These are phyloP conservation scores for Coprinopsis cinerea DNA, from an alignment of 768 basidiomycete species.

Conservation along the genomic window DNA sequence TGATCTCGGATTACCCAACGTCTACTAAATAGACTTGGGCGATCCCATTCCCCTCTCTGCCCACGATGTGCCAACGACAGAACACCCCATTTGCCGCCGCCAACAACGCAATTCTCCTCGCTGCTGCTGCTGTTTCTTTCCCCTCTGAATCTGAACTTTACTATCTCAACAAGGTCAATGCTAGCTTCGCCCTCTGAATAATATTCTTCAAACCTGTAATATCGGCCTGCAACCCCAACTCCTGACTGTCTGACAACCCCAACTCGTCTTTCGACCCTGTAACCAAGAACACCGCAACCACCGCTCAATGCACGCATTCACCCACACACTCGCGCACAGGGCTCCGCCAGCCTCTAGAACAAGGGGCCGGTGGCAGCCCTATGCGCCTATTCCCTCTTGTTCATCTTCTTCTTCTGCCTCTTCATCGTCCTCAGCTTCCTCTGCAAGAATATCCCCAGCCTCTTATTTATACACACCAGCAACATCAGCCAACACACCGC, in stretches of 20 bases:
- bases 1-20: conserved; percentile 11
- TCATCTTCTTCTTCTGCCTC: conserved; percentile 33
- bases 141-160: neutral
- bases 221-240: conserved; percentile 29
- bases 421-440: conserved; percentile 32
- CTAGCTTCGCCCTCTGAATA: conserved; percentile 6
- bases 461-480: conserved; percentile 40
- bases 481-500: conserved; percentile 45
- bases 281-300: conserved; percentile 22
- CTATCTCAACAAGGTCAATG: conserved; percentile 5
- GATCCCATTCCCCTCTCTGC: conserved; percentile 1
- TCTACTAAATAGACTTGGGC: conserved; percentile 12
- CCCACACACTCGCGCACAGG: conserved; percentile 59
- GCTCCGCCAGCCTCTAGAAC: conserved; percentile 63
- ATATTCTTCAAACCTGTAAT: neutral
- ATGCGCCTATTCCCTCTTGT: conserved; percentile 41
- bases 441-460: conserved; percentile 28
- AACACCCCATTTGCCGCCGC: neutral
- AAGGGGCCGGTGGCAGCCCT: conserved; percentile 79
- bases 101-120: neutral
- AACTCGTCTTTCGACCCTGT: conserved; percentile 20
- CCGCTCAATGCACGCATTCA: conserved; percentile 34
- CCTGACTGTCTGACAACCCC: conserved; percentile 20
- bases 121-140: conserved; percentile 1
- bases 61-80: neutral